Evolutionary conservation across 2,329 filamentous ascomycete species (phyloP).

Genomic region (Exserohilum turcica): DNA sequence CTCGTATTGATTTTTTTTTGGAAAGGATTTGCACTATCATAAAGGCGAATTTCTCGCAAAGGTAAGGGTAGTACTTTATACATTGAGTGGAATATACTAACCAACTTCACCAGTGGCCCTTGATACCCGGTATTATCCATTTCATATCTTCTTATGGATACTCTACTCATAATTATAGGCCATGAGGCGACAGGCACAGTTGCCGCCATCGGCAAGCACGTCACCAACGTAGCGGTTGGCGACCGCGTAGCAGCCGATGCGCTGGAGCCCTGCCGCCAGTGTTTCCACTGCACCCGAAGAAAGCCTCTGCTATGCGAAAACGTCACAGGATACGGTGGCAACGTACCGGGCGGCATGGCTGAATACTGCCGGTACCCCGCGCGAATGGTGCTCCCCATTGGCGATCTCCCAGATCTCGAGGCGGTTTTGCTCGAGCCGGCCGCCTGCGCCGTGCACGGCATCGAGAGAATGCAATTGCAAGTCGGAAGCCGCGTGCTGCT

Average conservation of each 20-base stretch:
- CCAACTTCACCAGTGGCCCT: conserved; percentile 18
- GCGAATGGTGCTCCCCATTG: conserved; percentile 66
- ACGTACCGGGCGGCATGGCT: conserved; percentile 72
- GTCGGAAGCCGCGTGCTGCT: conserved; percentile 69
- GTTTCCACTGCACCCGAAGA: conserved; percentile 74
- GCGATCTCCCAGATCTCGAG: conserved; percentile 70
- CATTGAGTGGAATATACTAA: background rate
- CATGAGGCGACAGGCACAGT: conserved; percentile 72
- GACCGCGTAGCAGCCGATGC: conserved; percentile 67
- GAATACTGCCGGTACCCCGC: conserved; percentile 67
- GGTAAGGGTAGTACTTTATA: background rate
- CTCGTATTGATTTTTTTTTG: conserved; percentile 5
- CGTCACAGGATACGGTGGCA: conserved; percentile 70
- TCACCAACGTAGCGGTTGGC: conserved; percentile 65
- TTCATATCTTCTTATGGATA: background rate
- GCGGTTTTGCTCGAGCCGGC: conserved; percentile 73
- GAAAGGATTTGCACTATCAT: conserved; percentile 36
- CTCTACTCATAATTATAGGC: conserved; percentile 45
- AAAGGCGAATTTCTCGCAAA: conserved; percentile 34
- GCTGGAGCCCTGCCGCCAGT: conserved; percentile 70
- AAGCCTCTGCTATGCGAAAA: conserved; percentile 71
- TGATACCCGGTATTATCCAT: conserved; percentile 27
- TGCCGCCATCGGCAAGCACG: conserved; percentile 62
- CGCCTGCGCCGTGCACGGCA: conserved; percentile 71
- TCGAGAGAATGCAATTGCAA: conserved; percentile 70